Evolutionary conservation across 352 stramenopile genomes (phyloP).

Genomic region (Phytophthora hibernalis): DNA sequence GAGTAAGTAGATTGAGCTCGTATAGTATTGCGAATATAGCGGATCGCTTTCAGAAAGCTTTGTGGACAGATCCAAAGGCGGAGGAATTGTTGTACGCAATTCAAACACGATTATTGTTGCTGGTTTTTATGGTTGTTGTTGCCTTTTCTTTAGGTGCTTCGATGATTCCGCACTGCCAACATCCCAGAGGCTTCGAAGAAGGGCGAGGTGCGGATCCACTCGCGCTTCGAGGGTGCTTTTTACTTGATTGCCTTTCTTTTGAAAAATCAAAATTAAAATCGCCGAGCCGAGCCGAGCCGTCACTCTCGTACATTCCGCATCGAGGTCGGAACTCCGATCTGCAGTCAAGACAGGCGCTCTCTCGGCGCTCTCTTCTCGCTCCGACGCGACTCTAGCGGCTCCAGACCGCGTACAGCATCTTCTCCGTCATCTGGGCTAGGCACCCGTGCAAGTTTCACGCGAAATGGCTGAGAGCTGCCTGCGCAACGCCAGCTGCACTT

Average conservation of each 20-base stretch:
- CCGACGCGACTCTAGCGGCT: neutral
- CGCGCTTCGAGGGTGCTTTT: no score
- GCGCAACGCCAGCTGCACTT: constrained; percentile 90
- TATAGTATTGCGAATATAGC: constrained; percentile 8
- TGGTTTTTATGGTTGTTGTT: no score
- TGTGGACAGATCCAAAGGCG: no score
- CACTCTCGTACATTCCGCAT: constrained; percentile 5
- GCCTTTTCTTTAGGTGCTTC: no score
- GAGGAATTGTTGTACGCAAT: no score
- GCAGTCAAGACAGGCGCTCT: neutral
- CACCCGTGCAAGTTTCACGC: neutral
- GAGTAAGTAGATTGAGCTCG: constrained; percentile 15
- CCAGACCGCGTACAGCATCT: neutral
- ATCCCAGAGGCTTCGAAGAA: no score
- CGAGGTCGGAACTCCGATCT: constrained; percentile 8
- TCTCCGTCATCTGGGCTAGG: neutral
- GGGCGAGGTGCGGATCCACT: no score
- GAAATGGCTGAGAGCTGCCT: constrained; percentile 83
- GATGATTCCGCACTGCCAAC: no score
- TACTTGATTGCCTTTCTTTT: no score
- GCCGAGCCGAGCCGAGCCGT: neutral
- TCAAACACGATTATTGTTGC: no score
- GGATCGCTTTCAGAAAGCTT: neutral
- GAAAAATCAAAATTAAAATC: constrained; percentile 35
- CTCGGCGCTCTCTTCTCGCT: neutral